A percentile compares a stretch with the other conserved stretches of the same genome.
These are phyloP conservation scores for Lactarius quietus DNA, from an alignment of 768 basidiomycete genomes.

Conservation along the genomic window DNA sequence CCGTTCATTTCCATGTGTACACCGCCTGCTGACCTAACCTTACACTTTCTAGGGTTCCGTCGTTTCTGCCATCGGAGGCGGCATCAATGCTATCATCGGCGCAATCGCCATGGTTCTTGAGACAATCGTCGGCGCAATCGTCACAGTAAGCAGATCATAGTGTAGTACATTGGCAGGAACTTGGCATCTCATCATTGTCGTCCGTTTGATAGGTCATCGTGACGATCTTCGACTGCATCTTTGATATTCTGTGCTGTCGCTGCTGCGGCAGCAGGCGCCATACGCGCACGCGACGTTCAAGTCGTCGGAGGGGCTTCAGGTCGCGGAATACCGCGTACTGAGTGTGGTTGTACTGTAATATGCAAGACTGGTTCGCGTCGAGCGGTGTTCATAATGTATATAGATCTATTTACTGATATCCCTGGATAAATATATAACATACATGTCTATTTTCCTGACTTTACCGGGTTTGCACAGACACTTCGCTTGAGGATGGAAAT, in stretches of 20 bases:
- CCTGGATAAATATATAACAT: background rate
- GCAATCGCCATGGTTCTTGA: conserved; percentile 58
- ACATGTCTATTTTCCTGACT: background rate
- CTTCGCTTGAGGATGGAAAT: too few species aligned
- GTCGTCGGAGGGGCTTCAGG: background rate
- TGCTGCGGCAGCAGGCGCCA: conserved; percentile 33
- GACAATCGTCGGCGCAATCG: conserved; percentile 57
- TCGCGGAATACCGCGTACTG: background rate
- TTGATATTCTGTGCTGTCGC: conserved; percentile 45
- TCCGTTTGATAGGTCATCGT: conserved; percentile 49
- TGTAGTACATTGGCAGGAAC: too few species aligned
- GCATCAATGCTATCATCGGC: conserved; percentile 54
- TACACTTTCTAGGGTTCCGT: conserved; percentile 52
- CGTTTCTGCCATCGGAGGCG: conserved; percentile 61
- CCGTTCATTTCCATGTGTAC: background rate
- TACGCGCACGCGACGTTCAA: background rate
- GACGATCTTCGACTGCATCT: conserved; percentile 59
- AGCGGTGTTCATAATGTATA: background rate
- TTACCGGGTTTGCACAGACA: background rate
- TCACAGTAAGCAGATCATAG: conserved; percentile 52
- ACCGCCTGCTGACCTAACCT: background rate
- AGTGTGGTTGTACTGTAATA: background rate
- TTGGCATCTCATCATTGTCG: background rate
- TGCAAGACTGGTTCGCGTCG: background rate
- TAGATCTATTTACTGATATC: background rate